Base-by-base conservation (phyloP, 116 monocot genomes). In the Zostera marina region DNA sequence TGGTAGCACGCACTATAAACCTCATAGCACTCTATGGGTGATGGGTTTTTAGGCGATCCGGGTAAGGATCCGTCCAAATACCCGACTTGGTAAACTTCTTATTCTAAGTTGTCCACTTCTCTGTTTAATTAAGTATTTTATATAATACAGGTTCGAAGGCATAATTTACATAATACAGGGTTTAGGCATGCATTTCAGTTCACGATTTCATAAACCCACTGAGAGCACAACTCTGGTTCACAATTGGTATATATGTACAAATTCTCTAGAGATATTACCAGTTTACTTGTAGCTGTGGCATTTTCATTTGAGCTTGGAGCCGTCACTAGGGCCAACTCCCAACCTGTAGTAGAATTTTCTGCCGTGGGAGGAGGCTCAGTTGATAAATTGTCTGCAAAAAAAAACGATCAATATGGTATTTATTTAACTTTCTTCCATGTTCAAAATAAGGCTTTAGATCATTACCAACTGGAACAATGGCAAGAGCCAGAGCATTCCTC, bases 291-390 rank as follows among this genome's bases (percentile, higher is more conserved):
- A 22, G 84, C 55, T 15, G 61, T 66, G 53, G 85, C 77, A 72
- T 52, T 78, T 51, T 79, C 89, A 65, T 84, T 88, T 20, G 89
- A 85, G 74, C 88, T 94, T 38, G 94, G 75, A 38, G 81, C 79
- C 0, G 88, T 78, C 8, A 94, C 88, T 32, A 94, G 85, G 39
- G 94, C 94, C 68, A 94, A 73, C 66, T 94, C 94, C 94, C 94
- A 94, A 46, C 94, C 85, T 25, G 82, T 80, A 32, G 75, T 70
- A 47, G 73, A 74, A 62, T 62, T 68, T 66, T 77, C 76, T 45
- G 74, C 52, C 47, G 41, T 38, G 62, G 48, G 13, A 66, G 83
- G 54, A 46, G 82, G 13, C 9, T 82, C 45, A 52, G 65, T 61
- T 64, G 83, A 70, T 47, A 44, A 59, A 70, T 54, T 67, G 40